phyloP scores from a whole-genome alignment of 345 rosid genomes.

The Eutrema yunnanense region DNA sequence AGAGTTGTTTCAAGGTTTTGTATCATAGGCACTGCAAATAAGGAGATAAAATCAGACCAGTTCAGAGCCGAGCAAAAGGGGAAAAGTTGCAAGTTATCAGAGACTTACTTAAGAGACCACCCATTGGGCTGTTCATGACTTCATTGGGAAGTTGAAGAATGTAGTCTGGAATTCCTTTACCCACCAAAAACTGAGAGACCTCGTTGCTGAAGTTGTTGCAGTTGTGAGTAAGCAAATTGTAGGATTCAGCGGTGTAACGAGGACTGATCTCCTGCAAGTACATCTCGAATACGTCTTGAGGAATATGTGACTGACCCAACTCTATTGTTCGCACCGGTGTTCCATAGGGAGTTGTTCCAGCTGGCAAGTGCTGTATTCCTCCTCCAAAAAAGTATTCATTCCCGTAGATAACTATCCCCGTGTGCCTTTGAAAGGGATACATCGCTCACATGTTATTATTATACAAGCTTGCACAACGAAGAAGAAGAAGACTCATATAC shows the following conservation, averaged over 20 bases:
- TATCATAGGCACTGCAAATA: conserved; percentile 85
- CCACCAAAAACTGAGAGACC: conserved; percentile 86
- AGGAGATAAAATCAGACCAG: background rate
- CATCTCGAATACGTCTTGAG: conserved; percentile 84
- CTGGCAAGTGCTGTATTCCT: conserved; percentile 67
- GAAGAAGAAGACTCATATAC: background rate
- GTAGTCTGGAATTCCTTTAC: conserved; percentile 72
- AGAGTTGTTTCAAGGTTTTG: conserved; percentile 75
- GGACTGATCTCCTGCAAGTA: conserved; percentile 81
- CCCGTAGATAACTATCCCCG: conserved; percentile 81
- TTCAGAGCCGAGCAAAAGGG: background rate
- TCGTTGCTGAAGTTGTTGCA: conserved; percentile 95
- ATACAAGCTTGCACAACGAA: background rate
- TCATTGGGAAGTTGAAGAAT: conserved; percentile 84
- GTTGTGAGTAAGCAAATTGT: conserved; percentile 76
- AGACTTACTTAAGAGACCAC: conserved; percentile 72
- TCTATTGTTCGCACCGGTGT: conserved; percentile 59
- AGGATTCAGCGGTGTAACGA: conserved; percentile 79
- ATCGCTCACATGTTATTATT: background rate
- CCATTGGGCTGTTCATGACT: conserved; percentile 93
- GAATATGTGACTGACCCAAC: conserved; percentile 75
- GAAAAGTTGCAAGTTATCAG: background rate
- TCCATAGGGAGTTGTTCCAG: conserved; percentile 79
- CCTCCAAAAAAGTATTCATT: conserved; percentile 84
- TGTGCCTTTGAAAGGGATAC: conserved; percentile 56